These are phyloP conservation scores for Alloteropsis semialata DNA, from an alignment of 176 grass and related monocot genomes.

Conservation along the genomic window DNA sequence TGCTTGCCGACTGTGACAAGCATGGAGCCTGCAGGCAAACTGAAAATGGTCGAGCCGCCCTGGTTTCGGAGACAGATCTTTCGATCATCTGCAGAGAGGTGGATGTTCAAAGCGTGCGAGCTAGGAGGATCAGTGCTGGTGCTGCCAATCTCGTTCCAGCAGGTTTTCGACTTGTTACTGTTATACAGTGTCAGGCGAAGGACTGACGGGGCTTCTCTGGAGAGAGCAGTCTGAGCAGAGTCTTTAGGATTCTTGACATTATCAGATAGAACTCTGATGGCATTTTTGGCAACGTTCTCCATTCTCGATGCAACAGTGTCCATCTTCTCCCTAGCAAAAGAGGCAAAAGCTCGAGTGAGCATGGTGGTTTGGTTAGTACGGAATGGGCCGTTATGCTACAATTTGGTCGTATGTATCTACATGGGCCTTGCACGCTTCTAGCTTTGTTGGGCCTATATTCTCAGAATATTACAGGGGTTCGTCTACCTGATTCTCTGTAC, in stretches of 20 bases:
- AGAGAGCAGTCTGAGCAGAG: slow-evolving; percentile 10
- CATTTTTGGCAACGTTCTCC: slow-evolving; percentile 48
- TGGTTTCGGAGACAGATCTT: slow-evolving; percentile 56
- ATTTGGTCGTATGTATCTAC: not conserved
- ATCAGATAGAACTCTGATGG: slow-evolving; percentile 46
- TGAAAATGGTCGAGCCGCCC: slow-evolving; percentile 50
- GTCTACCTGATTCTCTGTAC: not conserved
- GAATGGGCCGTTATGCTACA: not conserved
- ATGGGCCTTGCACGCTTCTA: not conserved
- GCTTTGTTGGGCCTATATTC: not conserved
- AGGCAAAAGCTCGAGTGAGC: not conserved
- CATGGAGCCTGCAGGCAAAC: slow-evolving; percentile 54
- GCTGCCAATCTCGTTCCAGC: slow-evolving; percentile 35
- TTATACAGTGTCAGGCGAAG: slow-evolving; percentile 55
- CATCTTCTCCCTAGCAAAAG: slow-evolving; percentile 68
- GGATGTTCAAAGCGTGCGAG: slow-evolving; percentile 59
- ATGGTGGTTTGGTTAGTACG: not conserved
- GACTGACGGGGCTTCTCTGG: slow-evolving; percentile 40
- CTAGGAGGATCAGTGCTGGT: slow-evolving; percentile 28
- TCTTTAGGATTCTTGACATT: slow-evolving; percentile 26
- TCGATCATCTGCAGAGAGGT: slow-evolving; percentile 43
- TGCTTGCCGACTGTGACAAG: slow-evolving; percentile 69
- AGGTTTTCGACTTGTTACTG: slow-evolving; percentile 37
- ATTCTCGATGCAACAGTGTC: slow-evolving; percentile 51
- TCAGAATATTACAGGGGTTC: not conserved